These are phyloP conservation scores for Dioscorea zingiberensis DNA, from an alignment of 106 monocot genomes.

Conservation along the genomic window DNA sequence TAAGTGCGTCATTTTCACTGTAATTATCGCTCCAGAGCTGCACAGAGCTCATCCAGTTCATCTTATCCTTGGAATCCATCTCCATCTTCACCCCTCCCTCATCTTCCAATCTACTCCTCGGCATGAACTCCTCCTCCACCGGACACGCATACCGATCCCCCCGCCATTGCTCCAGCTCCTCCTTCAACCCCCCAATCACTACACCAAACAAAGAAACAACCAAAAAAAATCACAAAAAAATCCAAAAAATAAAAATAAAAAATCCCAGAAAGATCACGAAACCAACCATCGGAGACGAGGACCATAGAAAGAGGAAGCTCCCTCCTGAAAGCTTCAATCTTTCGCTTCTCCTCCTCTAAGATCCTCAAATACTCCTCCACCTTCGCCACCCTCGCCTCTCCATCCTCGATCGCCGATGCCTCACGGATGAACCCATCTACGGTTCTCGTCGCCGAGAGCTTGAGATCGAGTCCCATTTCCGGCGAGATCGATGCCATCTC, in stretches of 20 bases:
- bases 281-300: slow-evolving; percentile 15
- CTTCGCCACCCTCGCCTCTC: slow-evolving; percentile 7
- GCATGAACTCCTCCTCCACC: slow-evolving; percentile 47
- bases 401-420: slow-evolving; percentile 5
- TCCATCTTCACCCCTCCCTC: slow-evolving; percentile 26
- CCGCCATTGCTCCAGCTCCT: slow-evolving; percentile 43
- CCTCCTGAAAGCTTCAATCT: slow-evolving; percentile 77
- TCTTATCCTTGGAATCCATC: slow-evolving; percentile 48
- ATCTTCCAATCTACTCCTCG: slow-evolving; percentile 32
- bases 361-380: slow-evolving; percentile 35
- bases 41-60: slow-evolving; percentile 90
- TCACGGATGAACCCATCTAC: slow-evolving; percentile 13
- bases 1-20: slow-evolving; percentile 2
- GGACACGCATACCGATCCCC: not conserved
- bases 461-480: slow-evolving; percentile 54
- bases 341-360: slow-evolving; percentile 65
- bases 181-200: slow-evolving; percentile 57
- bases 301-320: slow-evolving; percentile 68
- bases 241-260: not conserved
- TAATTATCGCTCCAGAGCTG: slow-evolving; percentile 82
- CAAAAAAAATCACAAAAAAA: not conserved
- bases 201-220: slow-evolving; percentile 8
- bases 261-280: not conserved
- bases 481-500: slow-evolving; percentile 19
- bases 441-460: slow-evolving; percentile 23